Evolutionary conservation across 345 rosid genomes (phyloP), one percentile per base, ranked within the genome.

Genomic region (Zanthoxylum bungeanum): DNA sequence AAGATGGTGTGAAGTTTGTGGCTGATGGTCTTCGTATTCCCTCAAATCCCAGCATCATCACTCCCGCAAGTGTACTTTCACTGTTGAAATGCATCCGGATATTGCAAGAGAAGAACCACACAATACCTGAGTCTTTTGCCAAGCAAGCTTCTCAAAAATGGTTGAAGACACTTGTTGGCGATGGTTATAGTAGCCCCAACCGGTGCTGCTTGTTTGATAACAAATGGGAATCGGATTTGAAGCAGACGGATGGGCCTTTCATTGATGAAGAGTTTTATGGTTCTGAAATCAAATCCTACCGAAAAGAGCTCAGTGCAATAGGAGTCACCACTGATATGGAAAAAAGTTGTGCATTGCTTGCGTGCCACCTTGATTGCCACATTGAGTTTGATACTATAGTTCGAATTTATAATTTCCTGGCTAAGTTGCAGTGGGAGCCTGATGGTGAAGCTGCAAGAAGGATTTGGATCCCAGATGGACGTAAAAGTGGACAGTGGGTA

Each of bases 211-310:
- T 87, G 62, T 80, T 84, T 28, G 86, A 83, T 73, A 25, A 75
- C 7, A 22, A 55, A 12, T 88, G 88, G 87, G 76, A 33, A 7
- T 52, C 36, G 30, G 17, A 3, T 52, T 25, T 92, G 76, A 70
- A 79, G 74, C 82, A 4, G 25, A 40, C 76, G 12, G 93, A 92
- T 74, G 98, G 98, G 7, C 96, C 93, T 9, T 88, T 92, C 83
- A 82, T 90, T 59, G 91, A 88, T 28, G 91, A 88, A 63, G 76
- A 34, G 28, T 87, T 78, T 73, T 90, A 88, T 72, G 88, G 93
- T 58, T 59, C 77, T 6, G 49, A 61, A 22, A 64, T 87, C 7
- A 65, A 40, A 7, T 21, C 44, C 0, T 88, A 58, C 75, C 72
- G 9, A 40, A 33, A 68, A 19, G 93, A 88, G 87, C 87, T 88